phyloP scores from a whole-genome alignment of 371 early-diverging fungal genomes.

The Quaeritorhiza haematococci region DNA sequence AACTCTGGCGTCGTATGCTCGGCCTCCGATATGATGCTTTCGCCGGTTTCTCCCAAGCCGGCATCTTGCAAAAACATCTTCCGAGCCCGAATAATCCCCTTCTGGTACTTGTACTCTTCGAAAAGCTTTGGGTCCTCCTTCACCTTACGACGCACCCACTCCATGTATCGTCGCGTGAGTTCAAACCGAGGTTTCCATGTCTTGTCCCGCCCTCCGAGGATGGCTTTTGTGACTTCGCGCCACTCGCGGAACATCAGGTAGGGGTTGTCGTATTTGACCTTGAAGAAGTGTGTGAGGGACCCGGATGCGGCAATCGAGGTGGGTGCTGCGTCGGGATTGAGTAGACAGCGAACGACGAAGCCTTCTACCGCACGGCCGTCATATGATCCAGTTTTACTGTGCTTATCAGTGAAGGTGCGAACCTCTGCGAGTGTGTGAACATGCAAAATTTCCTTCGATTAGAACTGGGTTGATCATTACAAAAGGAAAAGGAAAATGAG shows the following conservation, averaged over 20 bases:
- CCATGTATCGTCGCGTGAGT: slow-evolving; percentile 64
- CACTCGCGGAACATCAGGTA: slow-evolving; percentile 92
- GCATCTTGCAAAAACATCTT: slow-evolving; percentile 58
- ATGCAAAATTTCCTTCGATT: too few relatives aligned
- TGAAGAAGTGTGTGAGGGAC: slow-evolving; percentile 89
- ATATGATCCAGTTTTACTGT: slow-evolving; percentile 56
- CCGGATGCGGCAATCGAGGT: too few relatives aligned
- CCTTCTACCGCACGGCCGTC: slow-evolving; percentile 80
- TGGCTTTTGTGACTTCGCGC: slow-evolving; percentile 78
- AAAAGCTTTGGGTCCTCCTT: slow-evolving; percentile 67
- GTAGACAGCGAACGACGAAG: slow-evolving; percentile 81
- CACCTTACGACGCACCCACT: slow-evolving; percentile 65
- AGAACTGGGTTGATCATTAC: too few relatives aligned
- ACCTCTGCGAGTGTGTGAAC: slow-evolving; percentile 40
- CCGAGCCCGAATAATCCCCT: slow-evolving; percentile 76
- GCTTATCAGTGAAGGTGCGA: slow-evolving; percentile 57
- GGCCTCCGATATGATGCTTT: slow-evolving; percentile 15
- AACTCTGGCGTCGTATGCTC: slow-evolving; percentile 25
- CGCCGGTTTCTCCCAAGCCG: slow-evolving; percentile 2
- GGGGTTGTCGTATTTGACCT: slow-evolving; percentile 88
- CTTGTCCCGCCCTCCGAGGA: slow-evolving; percentile 28
- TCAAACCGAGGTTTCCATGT: slow-evolving; percentile 45
- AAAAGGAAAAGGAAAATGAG: too few relatives aligned
- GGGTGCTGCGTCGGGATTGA: slow-evolving; percentile 17
- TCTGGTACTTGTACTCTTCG: slow-evolving; percentile 51